Percentiles rank a stretch among this genome's conserved stretches.
Conservation (phyloP, 1,284 basidiomycete genomes). For the Fistulinella cinereoalba region DNA sequence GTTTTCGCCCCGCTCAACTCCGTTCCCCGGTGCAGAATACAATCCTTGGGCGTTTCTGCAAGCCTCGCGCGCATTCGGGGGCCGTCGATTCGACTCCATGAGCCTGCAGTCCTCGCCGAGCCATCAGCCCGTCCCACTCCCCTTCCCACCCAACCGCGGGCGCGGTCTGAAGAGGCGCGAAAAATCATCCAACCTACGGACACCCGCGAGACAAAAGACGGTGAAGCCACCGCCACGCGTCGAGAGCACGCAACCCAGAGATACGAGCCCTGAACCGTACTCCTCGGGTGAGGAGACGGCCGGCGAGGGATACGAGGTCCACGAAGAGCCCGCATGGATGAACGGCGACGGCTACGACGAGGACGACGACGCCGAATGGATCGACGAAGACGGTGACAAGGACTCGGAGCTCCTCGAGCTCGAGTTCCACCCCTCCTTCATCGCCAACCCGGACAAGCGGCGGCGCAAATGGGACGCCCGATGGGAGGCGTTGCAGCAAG, state of each 20-base stretch:
- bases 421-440: slow-evolving; percentile 71
- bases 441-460: slow-evolving; percentile 63
- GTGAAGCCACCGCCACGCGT: slow-evolving; percentile 66
- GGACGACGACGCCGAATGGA: slow-evolving; percentile 55
- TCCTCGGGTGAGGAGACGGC: slow-evolving; percentile 56
- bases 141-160: slow-evolving; percentile 41
- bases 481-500: slow-evolving; percentile 70
- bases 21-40: slow-evolving; percentile 57
- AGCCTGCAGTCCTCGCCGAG: slow-evolving; percentile 74
- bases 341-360: slow-evolving; percentile 41
- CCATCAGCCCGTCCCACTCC: slow-evolving; percentile 63
- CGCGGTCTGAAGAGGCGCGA: slow-evolving; percentile 38
- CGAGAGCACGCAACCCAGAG: slow-evolving; percentile 75
- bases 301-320: slow-evolving; percentile 46
- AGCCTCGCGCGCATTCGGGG: slow-evolving; percentile 45
- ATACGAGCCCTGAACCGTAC: slow-evolving; percentile 71
- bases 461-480: slow-evolving; percentile 67
- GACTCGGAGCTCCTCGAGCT: slow-evolving; percentile 71
- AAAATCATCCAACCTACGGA: slow-evolving; percentile 36
- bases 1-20: slow-evolving; percentile 67
- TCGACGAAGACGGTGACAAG: slow-evolving; percentile 69
- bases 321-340: slow-evolving; percentile 39
- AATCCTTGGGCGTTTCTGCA: slow-evolving; percentile 68
- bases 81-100: slow-evolving; percentile 38
- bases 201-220: slow-evolving; percentile 32